Percentiles rank a stretch among this genome's conserved stretches.
Conservation (phyloP, 257 asterid genomes). For the Lycium barbarum region DNA sequence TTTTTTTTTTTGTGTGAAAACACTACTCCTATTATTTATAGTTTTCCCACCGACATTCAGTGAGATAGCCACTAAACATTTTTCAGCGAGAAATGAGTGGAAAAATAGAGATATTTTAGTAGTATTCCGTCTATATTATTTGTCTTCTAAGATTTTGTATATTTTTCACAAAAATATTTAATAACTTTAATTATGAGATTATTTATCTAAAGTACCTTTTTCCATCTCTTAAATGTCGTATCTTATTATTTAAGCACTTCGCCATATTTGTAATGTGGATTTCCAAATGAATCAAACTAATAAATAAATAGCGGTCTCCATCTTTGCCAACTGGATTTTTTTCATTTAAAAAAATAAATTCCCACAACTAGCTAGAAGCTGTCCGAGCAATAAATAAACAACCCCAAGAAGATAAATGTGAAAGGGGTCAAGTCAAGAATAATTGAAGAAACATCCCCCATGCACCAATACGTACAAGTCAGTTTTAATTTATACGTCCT, state of each 20-base stretch:
- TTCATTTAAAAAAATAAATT: neutral
- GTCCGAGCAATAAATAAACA: constrained; percentile 14
- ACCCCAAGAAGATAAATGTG: neutral
- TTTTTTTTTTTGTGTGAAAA: no score
- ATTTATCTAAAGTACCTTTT: neutral
- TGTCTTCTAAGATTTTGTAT: neutral
- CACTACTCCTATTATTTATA: no score
- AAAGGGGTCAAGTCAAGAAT: neutral
- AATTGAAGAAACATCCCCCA: neutral
- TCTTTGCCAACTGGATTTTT: neutral
- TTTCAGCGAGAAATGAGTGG: no score
- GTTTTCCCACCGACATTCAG: no score
- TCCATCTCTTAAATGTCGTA: neutral
- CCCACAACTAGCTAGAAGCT: neutral
- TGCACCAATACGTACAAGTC: neutral
- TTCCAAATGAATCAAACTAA: no score
- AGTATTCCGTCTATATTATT: neutral
- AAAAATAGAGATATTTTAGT: no score
- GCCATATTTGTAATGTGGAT: neutral
- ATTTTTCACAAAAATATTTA: neutral
- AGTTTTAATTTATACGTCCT: neutral
- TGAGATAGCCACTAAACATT: neutral
- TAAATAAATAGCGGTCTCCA: neutral
- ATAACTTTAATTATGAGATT: neutral
- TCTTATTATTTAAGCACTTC: neutral